A percentile compares a stretch with the other conserved stretches of the same genome.
These are phyloP conservation scores for Neurospora discreta DNA, from an alignment of 495 filamentous ascomycete genomes.

Conservation along the genomic window DNA sequence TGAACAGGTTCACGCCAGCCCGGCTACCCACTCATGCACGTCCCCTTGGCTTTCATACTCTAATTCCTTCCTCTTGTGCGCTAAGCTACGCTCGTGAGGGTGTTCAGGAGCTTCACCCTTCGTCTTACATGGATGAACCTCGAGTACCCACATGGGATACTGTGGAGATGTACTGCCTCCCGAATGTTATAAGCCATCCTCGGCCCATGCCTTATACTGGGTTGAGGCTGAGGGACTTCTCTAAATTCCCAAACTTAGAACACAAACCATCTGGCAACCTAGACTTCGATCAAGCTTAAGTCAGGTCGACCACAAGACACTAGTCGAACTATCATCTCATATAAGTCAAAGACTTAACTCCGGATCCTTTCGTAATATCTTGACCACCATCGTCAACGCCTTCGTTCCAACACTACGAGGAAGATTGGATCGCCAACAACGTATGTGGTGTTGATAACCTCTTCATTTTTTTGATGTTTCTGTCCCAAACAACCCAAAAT, in stretches of 20 bases:
- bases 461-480: constrained; percentile 1
- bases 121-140: background rate
- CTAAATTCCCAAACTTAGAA: constrained; percentile 24
- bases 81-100: background rate
- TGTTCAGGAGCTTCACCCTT: background rate
- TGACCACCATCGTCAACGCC: background rate
- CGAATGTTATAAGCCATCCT: constrained; percentile 21
- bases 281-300: background rate
- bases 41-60: background rate
- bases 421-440: constrained; percentile 7
- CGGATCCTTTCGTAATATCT: constrained; percentile 1
- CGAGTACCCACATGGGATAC: background rate
- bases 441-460: constrained; percentile 19
- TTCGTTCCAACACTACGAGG: background rate
- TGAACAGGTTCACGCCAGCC: background rate
- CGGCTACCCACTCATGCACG: background rate
- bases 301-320: background rate
- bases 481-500: constrained; percentile 14
- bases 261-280: background rate
- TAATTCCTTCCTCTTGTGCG: background rate
- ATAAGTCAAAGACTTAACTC: constrained; percentile 14
- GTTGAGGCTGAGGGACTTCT: constrained; percentile 23
- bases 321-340: constrained; percentile 5
- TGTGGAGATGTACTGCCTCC: constrained; percentile 23
- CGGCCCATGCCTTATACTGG: constrained; percentile 15